Base-by-base conservation (phyloP, 495 filamentous ascomycete species). In the Lichina pygmaea region DNA sequence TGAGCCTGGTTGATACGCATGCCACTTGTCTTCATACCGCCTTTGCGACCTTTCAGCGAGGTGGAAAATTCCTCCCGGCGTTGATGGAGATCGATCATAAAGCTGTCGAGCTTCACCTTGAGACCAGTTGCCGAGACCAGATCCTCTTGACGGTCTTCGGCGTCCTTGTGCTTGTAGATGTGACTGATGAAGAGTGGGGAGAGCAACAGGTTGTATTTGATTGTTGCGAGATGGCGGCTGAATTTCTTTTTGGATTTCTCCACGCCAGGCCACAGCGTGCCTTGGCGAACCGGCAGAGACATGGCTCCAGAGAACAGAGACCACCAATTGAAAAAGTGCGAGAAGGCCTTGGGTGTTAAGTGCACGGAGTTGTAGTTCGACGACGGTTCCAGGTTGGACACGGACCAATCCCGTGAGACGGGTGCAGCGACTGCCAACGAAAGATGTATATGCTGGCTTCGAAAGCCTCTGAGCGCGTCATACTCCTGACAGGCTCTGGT, bases 191-290 rank as follows among this genome's bases (percentile, higher is more conserved):
- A 97, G 6, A 97, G 64, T 0, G 89, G 89, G 2, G 91, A 89
- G 11, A 97, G 65, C 7, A 93, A 70, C 38, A 97, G 59, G 51
- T 85, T 93, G 60, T 97, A 95, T 62, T 97, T 95, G 62, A 97
- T 82, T 8, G 91, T 95, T 7, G 84, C 86, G 46, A 97, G 64
- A 61, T 97, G 89, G 42, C 91, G 75, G 32, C 86, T 86, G 58
- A 97, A 95, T 57, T 97, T 97, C 63, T 95, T 97, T 62, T 81
- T 93, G 36, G 84, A 86, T 62, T 93, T 95, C 43, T 93, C 86
- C 42, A 79, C 64, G 8, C 82, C 86, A 11, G 85, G 89, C 73
- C 81, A 97, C 10, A 97, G 66, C 33, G 67, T 68, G 8, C 89
- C 89, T 59, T 97, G 89, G 0, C 89, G 78, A 46, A 97, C 78